Conservation (phyloP, 805 yeast species). For the Barnettozyma populi region DNA sequence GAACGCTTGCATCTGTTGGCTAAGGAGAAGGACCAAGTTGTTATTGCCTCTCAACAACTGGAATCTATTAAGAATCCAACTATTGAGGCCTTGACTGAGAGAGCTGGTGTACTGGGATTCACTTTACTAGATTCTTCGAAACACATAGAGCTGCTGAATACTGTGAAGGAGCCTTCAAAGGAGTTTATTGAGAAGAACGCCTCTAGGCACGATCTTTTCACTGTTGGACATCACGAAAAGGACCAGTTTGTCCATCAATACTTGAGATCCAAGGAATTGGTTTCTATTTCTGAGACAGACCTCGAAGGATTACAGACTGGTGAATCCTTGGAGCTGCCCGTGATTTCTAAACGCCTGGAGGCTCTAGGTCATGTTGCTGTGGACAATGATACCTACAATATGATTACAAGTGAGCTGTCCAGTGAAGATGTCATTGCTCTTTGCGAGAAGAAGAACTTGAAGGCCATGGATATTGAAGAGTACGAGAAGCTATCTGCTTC, state of each 20-base stretch:
- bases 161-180: conserved; percentile 3
- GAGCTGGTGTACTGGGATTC: not conserved
- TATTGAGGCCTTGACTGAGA: not conserved
- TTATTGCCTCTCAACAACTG: conserved; percentile 9
- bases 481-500: conserved; percentile 11
- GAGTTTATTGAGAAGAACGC: conserved; percentile 2
- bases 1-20: conserved; percentile 12
- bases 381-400: conserved; percentile 7
- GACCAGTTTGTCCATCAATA: conserved; percentile 6
- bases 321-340: conserved; percentile 8
- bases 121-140: not conserved
- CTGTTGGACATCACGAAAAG: conserved; percentile 6
- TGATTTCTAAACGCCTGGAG: not conserved
- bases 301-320: conserved; percentile 9
- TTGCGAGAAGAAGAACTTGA: conserved; percentile 15
- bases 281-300: conserved; percentile 8
- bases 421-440: conserved; percentile 20
- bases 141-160: conserved; percentile 7
- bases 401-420: conserved; percentile 7
- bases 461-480: conserved; percentile 18
- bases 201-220: conserved; percentile 5
- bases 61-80: conserved; percentile 5
- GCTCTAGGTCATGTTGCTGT: conserved; percentile 13
- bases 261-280: conserved; percentile 10
- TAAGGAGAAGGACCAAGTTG: not conserved